phyloP scores from a whole-genome alignment of 208 protist species.

The Vickermania ingenoplastis region DNA sequence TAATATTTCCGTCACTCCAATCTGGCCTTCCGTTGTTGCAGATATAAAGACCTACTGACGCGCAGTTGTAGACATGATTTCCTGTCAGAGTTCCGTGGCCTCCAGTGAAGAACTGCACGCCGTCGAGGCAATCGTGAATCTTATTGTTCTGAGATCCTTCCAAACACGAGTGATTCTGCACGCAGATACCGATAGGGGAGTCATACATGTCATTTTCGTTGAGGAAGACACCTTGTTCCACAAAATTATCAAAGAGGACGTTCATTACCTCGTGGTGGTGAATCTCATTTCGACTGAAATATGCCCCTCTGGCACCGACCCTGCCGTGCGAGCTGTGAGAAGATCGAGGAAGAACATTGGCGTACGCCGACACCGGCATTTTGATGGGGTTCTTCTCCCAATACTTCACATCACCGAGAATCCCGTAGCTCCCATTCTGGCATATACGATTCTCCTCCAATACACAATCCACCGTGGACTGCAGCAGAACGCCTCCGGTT shows the following conservation, averaged over 20 bases:
- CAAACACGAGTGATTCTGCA: conserved; percentile 34
- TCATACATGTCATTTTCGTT: conserved; percentile 49
- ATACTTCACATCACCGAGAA: conserved; percentile 48
- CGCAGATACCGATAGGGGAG: conserved; percentile 54
- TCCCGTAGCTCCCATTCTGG: conserved; percentile 46
- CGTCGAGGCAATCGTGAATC: conserved; percentile 65
- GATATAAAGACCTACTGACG: conserved; percentile 57
- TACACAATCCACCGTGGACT: conserved; percentile 13
- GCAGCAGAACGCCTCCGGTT: conserved; percentile 11
- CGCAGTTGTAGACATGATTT: conserved; percentile 61
- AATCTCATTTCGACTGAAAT: conserved; percentile 31
- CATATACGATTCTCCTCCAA: conserved; percentile 47
- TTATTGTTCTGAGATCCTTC: conserved; percentile 33
- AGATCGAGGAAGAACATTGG: not conserved
- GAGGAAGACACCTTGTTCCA: conserved; percentile 15
- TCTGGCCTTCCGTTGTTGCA: conserved; percentile 33
- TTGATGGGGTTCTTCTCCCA: conserved; percentile 61
- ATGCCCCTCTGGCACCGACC: not conserved
- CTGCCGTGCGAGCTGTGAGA: not conserved
- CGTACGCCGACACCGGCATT: not conserved
- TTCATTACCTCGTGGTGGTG: conserved; percentile 46
- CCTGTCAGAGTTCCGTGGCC: conserved; percentile 38
- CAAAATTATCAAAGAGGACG: conserved; percentile 37
- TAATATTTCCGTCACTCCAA: conserved; percentile 36
- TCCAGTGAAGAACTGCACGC: conserved; percentile 36